phyloP scores from a whole-genome alignment of 192 early-diverging fungal genomes.

The Backusella macrospora region DNA sequence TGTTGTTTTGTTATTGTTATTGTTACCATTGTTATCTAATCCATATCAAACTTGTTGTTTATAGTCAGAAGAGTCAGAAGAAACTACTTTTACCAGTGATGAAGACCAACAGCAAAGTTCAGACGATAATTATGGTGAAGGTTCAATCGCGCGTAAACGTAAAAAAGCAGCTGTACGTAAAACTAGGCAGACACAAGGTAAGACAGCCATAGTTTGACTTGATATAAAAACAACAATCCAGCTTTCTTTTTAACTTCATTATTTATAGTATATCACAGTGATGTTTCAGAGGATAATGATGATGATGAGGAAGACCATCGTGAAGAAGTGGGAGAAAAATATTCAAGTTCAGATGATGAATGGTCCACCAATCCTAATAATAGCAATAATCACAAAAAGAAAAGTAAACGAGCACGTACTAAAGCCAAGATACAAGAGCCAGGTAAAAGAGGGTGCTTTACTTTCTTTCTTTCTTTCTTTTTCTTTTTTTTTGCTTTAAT shows the following conservation, averaged over 20 bases:
- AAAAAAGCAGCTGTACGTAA: constrained; percentile 4
- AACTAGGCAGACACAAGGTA: background rate
- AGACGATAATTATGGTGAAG: constrained; percentile 15
- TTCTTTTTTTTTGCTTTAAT: background rate
- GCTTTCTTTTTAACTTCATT: background rate
- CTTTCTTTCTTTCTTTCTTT: background rate
- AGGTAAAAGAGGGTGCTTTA: background rate
- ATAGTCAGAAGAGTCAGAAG: constrained; percentile 5
- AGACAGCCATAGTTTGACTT: background rate
- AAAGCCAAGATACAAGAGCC: background rate
- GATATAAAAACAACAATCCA: background rate
- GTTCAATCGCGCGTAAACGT: background rate
- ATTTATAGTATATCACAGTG: constrained; percentile 2
- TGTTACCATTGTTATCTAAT: background rate
- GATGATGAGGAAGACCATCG: too few species aligned
- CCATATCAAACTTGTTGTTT: background rate
- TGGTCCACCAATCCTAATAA: background rate
- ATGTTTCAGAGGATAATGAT: background rate
- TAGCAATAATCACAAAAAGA: background rate
- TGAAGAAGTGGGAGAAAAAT: background rate
- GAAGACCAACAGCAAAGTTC: constrained; percentile 8
- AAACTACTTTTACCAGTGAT: constrained; percentile 14
- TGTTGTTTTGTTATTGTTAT: background rate
- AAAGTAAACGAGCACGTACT: constrained; percentile 6
- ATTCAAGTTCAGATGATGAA: constrained; percentile 4